phyloP scores from a whole-genome alignment of 495 filamentous ascomycete species.

The Pseudoneurospora amorphoporcata region DNA sequence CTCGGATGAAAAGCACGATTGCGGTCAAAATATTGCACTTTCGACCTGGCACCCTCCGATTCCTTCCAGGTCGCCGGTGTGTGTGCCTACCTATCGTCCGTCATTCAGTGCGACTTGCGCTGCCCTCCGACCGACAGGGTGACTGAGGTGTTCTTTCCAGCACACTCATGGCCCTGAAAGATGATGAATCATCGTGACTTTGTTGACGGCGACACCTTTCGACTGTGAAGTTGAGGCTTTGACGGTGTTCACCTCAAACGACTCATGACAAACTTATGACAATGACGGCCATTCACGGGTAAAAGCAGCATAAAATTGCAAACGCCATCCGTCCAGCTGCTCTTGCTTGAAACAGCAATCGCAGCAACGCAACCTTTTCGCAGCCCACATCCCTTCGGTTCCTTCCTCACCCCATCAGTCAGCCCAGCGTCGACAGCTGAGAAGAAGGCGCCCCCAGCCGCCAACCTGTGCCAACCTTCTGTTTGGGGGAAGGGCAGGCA shows the following conservation, averaged over 20 bases:
- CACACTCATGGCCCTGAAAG: neutral
- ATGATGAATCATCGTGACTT: neutral
- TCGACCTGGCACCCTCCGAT: neutral
- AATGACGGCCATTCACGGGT: neutral
- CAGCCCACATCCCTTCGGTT: neutral
- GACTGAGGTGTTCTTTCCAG: neutral
- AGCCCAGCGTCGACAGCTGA: neutral
- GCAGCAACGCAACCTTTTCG: neutral
- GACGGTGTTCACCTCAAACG: neutral
- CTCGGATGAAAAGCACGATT: neutral
- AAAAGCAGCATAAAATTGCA: neutral
- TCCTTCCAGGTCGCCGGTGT: neutral
- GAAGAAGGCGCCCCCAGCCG: neutral
- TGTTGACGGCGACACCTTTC: neutral
- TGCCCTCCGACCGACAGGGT: neutral
- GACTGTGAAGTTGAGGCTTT: neutral
- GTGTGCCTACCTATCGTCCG: neutral
- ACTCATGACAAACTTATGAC: neutral
- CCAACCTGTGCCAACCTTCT: neutral
- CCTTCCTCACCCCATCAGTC: neutral
- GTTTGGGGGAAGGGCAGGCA: neutral
- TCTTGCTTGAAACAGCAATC: neutral
- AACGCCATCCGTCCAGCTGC: neutral
- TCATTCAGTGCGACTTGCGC: neutral
- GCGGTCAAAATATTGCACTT: neutral